phyloP scores from a whole-genome alignment of 2,329 filamentous ascomycete species.

The Fusarium tupiense region DNA sequence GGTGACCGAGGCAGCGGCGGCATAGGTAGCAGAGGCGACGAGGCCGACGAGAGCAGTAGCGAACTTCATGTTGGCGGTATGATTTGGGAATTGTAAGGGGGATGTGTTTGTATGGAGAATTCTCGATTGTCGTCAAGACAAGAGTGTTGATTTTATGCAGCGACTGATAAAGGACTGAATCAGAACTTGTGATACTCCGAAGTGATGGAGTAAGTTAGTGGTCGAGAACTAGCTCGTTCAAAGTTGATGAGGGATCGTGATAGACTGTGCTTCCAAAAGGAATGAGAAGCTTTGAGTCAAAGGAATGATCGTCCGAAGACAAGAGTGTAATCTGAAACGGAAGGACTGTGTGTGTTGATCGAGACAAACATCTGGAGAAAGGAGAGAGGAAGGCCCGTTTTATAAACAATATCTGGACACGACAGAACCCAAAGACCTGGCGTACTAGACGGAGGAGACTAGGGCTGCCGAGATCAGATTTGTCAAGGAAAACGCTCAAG shows the following conservation, averaged over 20 bases:
- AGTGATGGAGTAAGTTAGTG: slow-evolving; percentile 19
- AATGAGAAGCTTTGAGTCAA: slow-evolving; percentile 46
- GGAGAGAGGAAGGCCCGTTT: slow-evolving; percentile 40
- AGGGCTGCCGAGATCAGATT: slow-evolving; percentile 36
- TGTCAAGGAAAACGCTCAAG: slow-evolving; percentile 37
- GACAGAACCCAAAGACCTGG: slow-evolving; percentile 24
- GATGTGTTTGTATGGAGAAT: slow-evolving; percentile 9
- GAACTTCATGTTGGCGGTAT: slow-evolving; percentile 64
- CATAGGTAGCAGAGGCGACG: slow-evolving; percentile 54
- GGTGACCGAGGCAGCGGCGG: slow-evolving; percentile 61
- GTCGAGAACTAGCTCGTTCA: slow-evolving; percentile 44
- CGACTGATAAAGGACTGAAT: slow-evolving; percentile 42
- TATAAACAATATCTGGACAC: slow-evolving; percentile 39
- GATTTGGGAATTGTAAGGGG: slow-evolving; percentile 21
- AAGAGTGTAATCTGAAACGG: slow-evolving; percentile 33
- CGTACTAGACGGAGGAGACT: background rate
- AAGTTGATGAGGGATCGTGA: slow-evolving; percentile 37
- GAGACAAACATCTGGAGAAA: slow-evolving; percentile 24
- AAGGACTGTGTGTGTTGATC: slow-evolving; percentile 37
- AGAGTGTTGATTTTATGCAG: slow-evolving; percentile 23
- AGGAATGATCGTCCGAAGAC: slow-evolving; percentile 46
- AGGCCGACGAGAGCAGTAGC: slow-evolving; percentile 55
- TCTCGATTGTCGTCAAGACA: slow-evolving; percentile 44
- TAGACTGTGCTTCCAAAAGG: slow-evolving; percentile 45
- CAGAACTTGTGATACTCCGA: slow-evolving; percentile 26